phyloP scores from a whole-genome alignment of 768 basidiomycete species.

The Termitomyces sp. region DNA sequence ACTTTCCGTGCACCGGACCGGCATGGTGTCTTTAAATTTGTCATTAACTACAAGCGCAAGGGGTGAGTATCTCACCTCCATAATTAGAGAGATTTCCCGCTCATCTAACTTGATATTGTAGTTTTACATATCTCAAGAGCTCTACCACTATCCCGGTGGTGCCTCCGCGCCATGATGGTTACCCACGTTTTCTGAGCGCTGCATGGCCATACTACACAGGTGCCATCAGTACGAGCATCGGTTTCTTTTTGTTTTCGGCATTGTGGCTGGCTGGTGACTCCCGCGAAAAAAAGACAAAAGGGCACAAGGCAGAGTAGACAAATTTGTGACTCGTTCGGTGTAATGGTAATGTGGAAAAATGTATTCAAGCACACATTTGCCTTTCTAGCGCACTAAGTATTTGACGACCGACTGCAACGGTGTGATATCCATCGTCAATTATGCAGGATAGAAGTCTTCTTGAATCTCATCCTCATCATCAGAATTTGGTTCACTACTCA shows the following conservation, averaged over 20 bases:
- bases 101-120: constrained; percentile 22
- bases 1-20: constrained; percentile 89
- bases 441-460: too few species aligned
- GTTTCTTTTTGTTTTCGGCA: constrained; percentile 80
- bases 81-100: neutral
- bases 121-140: constrained; percentile 70
- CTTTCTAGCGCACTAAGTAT: neutral
- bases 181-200: constrained; percentile 90
- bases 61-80: constrained; percentile 46
- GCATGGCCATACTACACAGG: constrained; percentile 96
- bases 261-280: constrained; percentile 85
- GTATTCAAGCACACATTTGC: constrained; percentile 3
- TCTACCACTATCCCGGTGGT: constrained; percentile 81
- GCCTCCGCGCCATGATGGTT: constrained; percentile 91
- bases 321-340: constrained; percentile 4
- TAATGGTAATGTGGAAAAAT: constrained; percentile 6
- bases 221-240: constrained; percentile 82
- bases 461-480: too few species aligned
- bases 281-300: constrained; percentile 50
- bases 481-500: too few species aligned
- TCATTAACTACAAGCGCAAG: constrained; percentile 85
- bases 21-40: constrained; percentile 97
- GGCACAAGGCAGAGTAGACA: constrained; percentile 37
- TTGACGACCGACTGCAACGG: too few species aligned
- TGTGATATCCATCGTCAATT: too few species aligned